Evolutionary conservation across 176 grass and related monocot genomes (phyloP).

Genomic region (Oryza meridionalis): DNA sequence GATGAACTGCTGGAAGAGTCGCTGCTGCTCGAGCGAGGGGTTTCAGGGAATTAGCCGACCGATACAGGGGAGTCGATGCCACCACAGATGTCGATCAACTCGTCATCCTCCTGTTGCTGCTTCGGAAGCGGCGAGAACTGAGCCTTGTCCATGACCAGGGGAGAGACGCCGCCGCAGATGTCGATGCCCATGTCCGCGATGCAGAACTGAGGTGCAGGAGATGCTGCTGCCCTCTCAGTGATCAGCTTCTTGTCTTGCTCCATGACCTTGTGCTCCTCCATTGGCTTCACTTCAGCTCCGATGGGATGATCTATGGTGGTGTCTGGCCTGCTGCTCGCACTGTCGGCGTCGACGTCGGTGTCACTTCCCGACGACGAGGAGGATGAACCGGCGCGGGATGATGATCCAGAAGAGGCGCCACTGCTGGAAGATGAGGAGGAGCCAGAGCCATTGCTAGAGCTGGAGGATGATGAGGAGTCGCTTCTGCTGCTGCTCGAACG

Average conservation of each 20-base stretch:
- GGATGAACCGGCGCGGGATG: not conserved
- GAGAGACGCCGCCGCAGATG: not conserved
- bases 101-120: not conserved
- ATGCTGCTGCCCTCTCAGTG: not conserved
- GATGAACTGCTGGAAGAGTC: not conserved
- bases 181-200: not conserved
- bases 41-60: not conserved
- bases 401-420: not conserved
- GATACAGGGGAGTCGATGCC: not conserved
- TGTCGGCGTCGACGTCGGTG: not conserved
- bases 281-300: not conserved
- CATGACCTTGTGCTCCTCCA: not conserved
- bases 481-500: no score
- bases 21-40: not conserved
- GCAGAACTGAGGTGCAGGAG: not conserved
- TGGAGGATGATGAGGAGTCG: no score
- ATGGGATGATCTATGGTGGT: not conserved
- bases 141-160: not conserved
- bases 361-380: not conserved
- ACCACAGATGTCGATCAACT: not conserved
- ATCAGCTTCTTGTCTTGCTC: no score
- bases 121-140: not conserved
- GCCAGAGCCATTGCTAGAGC: not conserved
- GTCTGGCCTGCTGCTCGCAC: not conserved
- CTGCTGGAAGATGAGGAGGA: not conserved